A percentile compares a stretch with the other conserved stretches of the same genome.
These are phyloP conservation scores for Aphanomyces astaci DNA, from an alignment of 352 stramenopile species.

Conservation along the genomic window DNA sequence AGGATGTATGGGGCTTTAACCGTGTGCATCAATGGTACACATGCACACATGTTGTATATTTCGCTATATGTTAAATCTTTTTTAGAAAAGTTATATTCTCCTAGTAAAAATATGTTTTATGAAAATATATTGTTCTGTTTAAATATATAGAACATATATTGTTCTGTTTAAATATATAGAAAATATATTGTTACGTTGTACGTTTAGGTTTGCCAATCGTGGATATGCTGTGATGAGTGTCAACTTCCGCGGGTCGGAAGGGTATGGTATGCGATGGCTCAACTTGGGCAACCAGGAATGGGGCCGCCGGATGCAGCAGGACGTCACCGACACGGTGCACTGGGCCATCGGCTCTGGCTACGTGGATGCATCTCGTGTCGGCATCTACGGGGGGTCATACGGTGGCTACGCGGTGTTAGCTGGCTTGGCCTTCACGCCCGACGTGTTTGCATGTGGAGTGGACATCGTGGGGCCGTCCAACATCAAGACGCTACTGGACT, in stretches of 20 bases:
- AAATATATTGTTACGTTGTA: too few species aligned
- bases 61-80: too few species aligned
- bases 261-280: slow-evolving; percentile 65
- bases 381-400: slow-evolving; percentile 62
- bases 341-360: slow-evolving; percentile 53
- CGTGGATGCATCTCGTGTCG: slow-evolving; percentile 37
- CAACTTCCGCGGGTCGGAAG: slow-evolving; percentile 63
- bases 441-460: slow-evolving; percentile 69
- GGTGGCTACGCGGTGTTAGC: slow-evolving; percentile 65
- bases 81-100: too few species aligned
- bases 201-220: slow-evolving; percentile 36
- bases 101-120: too few species aligned
- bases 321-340: slow-evolving; percentile 43
- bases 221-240: slow-evolving; percentile 38
- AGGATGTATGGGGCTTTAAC: slow-evolving; percentile 32
- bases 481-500: slow-evolving; percentile 37
- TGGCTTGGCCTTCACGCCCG: slow-evolving; percentile 63
- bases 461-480: slow-evolving; percentile 59
- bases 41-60: too few species aligned
- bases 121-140: too few species aligned
- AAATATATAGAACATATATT: too few species aligned
- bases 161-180: too few species aligned
- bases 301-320: slow-evolving; percentile 39
- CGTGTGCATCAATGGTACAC: slow-evolving; percentile 33
- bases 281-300: slow-evolving; percentile 39